Evolutionary conservation across 352 stramenopile species (phyloP).

Genomic region (Phytophthora idaei): DNA sequence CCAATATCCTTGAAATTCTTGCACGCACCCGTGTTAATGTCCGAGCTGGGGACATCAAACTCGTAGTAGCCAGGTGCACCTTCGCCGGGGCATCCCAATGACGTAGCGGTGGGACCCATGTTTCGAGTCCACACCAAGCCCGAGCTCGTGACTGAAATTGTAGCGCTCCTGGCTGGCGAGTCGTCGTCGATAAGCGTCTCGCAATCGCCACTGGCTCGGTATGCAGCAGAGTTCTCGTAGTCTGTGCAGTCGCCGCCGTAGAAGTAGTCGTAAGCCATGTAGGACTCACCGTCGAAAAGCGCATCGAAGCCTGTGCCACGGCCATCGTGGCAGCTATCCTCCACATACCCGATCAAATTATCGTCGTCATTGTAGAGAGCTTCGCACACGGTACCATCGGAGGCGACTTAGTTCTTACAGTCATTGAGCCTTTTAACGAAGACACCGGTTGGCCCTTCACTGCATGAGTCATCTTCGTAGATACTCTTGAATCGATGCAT

Average conservation of each 20-base stretch:
- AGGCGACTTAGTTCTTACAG: conserved; percentile 1
- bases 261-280: conserved; percentile 17
- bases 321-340: conserved; percentile 14
- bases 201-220: conserved; percentile 7
- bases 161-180: conserved; percentile 2
- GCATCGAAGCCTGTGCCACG: background rate
- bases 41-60: conserved; percentile 6
- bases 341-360: conserved; percentile 4
- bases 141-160: background rate
- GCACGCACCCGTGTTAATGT: conserved; percentile 3
- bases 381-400: background rate
- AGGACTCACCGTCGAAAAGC: conserved; percentile 4
- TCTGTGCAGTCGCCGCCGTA: conserved; percentile 1
- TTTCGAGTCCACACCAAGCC: conserved; percentile 12
- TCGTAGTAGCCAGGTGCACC: conserved; percentile 2
- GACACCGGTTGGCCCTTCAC: conserved; percentile 7
- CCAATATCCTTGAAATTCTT: too few relatives aligned
- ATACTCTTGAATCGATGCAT: conserved; percentile 13
- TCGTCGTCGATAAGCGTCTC: conserved; percentile 6
- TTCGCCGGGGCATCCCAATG: background rate
- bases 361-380: conserved; percentile 3
- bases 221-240: conserved; percentile 11
- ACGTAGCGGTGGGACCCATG: conserved; percentile 6
- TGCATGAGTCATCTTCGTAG: conserved; percentile 1
- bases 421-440: conserved; percentile 1